Evolutionary conservation across 208 protist species (phyloP), one percentile per base, ranked within the genome.

Genomic region (Balamuthia mandrillaris): DNA sequence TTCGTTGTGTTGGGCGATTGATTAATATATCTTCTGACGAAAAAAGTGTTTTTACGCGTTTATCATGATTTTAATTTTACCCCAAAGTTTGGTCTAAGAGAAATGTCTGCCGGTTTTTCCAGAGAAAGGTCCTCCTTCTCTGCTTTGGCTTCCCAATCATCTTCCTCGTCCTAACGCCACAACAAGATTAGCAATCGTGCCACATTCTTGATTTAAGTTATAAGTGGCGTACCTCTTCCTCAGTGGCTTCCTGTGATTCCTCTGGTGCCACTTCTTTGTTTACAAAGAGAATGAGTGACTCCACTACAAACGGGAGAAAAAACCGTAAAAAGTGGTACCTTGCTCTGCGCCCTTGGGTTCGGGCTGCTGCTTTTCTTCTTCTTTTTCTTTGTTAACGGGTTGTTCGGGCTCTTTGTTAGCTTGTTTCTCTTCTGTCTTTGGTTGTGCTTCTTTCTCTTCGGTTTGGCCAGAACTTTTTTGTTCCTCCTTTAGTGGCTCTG

Each of bases 111-210:
- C n/a, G n/a, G n/a, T n/a, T 58, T 52, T 31, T 79, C 44, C 42
- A 79, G 49, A 14, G 58, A 39, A 12, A 79, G 70, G 61, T 70
- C 61, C 37, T 79, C 70, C 31, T 75, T 75, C 33, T 79, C 70
- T n/a, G 70, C 70, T 47, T 79, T 79, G 70, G 31, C 70, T 37
- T 79, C 70, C 70, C 70, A 79, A 37, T 79, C 70, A 33, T 79
- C 70, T 29, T 79, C 70, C 33, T 79, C 70, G 44, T 79, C 44
- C 56, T 75, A n/a, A n/a, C n/a, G n/a, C n/a, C n/a, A n/a, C n/a
- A n/a, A n/a, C n/a, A n/a, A n/a, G n/a, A n/a, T n/a, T n/a, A n/a
- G n/a, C n/a, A n/a, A n/a, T n/a, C n/a, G n/a, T n/a, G n/a, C n/a
- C n/a, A n/a, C n/a, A n/a, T n/a, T n/a, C n/a, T n/a, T n/a, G n/a